These are phyloP conservation scores for Thraustochytrium sp. DNA, from an alignment of 352 stramenopile species.

Conservation along the genomic window DNA sequence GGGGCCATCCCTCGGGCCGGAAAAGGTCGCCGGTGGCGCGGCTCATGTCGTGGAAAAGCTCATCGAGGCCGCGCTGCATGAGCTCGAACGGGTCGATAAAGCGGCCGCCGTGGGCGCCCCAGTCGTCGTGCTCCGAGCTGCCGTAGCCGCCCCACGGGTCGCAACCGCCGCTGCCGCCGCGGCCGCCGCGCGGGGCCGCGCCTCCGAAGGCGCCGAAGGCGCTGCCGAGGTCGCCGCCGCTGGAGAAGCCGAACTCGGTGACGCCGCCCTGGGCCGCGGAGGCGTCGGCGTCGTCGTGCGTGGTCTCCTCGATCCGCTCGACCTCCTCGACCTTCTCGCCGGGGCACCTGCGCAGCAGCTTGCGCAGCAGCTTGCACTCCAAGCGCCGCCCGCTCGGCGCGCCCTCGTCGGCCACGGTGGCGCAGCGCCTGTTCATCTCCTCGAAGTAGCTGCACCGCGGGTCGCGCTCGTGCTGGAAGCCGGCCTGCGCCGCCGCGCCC, in stretches of 20 bases:
- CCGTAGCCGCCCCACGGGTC: background rate
- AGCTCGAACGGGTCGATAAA: background rate
- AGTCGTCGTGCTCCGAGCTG: background rate
- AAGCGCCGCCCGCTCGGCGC: background rate
- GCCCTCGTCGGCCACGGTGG: background rate
- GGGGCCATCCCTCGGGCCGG: background rate
- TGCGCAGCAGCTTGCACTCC: conserved; percentile 29
- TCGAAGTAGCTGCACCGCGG: conserved; percentile 35
- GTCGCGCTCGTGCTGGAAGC: conserved; percentile 27
- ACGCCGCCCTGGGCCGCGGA: no score
- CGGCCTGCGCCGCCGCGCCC: background rate
- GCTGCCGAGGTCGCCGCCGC: no score
- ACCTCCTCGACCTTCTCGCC: background rate
- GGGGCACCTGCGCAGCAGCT: conserved; percentile 17
- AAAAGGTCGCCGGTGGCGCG: background rate
- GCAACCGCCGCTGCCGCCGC: background rate
- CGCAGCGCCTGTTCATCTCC: conserved; percentile 18
- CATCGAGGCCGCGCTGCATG: conserved; percentile 13
- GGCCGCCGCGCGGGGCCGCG: background rate
- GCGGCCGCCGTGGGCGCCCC: background rate
- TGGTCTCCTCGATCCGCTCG: conserved; percentile 7
- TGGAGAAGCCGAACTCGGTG: background rate
- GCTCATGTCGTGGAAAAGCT: conserved; percentile 25
- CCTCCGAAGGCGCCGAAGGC: background rate
- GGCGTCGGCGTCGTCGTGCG: background rate